Evolutionary conservation across 306 rosid genomes (phyloP).

Genomic region (Fragaria vesca): DNA sequence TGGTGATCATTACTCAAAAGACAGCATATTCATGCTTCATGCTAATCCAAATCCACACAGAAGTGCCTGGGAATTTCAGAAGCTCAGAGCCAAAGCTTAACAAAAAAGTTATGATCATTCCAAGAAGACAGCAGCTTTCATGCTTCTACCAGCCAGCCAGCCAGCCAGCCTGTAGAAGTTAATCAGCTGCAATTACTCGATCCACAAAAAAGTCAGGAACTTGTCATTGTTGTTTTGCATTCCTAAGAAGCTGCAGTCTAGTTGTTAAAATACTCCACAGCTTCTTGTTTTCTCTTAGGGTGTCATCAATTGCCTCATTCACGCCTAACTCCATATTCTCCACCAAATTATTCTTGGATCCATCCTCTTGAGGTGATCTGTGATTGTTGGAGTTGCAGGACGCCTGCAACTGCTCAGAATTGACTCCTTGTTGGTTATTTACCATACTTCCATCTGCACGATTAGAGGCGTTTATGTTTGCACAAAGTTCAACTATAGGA

Average conservation of each 20-base stretch:
- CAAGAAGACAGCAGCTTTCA: background rate
- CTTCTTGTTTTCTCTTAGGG: slow-evolving; percentile 3
- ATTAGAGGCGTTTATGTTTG: background rate
- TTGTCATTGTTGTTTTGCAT: slow-evolving; percentile 3
- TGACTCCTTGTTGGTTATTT: slow-evolving; percentile 2
- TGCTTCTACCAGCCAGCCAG: background rate
- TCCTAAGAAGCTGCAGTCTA: background rate
- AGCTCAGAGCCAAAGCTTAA: background rate
- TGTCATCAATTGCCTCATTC: background rate
- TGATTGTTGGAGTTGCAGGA: background rate
- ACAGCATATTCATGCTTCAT: background rate
- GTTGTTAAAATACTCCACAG: background rate
- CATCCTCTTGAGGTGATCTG: slow-evolving; percentile 1
- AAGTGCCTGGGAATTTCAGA: background rate
- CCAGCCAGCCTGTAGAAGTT: background rate
- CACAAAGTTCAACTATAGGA: background rate
- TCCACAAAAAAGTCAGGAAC: background rate
- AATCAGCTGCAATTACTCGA: background rate
- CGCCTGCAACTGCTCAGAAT: background rate
- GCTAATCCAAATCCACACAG: background rate
- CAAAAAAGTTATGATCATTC: background rate
- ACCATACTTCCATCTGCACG: slow-evolving; percentile 2
- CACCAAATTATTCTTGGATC: background rate
- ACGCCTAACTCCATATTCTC: background rate
- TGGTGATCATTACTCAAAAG: background rate